These are phyloP conservation scores for Corylus avellana DNA, from an alignment of 306 rosid genomes.

Conservation along the genomic window DNA sequence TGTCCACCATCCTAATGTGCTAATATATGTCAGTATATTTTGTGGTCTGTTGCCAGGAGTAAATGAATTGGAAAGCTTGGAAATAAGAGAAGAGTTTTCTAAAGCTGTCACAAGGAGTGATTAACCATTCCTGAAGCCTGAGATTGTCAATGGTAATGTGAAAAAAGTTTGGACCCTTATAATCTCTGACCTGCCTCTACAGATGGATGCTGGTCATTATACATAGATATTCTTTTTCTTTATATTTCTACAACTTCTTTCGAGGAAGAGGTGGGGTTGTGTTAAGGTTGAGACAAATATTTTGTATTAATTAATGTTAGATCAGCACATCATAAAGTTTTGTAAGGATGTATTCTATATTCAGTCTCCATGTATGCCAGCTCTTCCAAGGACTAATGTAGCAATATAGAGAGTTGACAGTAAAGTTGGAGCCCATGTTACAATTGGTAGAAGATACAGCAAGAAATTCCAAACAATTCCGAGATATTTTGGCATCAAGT, in stretches of 20 bases:
- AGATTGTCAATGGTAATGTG: neutral
- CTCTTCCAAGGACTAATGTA: neutral
- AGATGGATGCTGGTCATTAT: neutral
- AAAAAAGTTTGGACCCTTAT: neutral
- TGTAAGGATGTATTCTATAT: neutral
- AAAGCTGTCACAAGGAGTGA: neutral
- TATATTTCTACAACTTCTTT: neutral
- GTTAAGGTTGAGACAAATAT: neutral
- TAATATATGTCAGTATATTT: neutral
- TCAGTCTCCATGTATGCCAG: neutral
- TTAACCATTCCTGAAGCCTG: neutral
- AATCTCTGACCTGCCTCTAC: neutral
- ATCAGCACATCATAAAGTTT: neutral
- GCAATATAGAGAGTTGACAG: neutral
- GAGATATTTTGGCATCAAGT: too few species aligned
- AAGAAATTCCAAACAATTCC: too few species aligned
- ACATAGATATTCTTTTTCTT: neutral
- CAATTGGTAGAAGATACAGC: neutral
- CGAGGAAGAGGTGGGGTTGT: neutral
- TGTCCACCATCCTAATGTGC: neutral
- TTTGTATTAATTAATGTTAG: neutral
- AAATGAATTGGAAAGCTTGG: constrained; percentile 2
- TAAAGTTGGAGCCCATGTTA: neutral
- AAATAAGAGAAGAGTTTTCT: neutral
- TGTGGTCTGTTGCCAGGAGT: constrained; percentile 21